Evolutionary conservation across 2,329 filamentous ascomycete genomes (phyloP).

Genomic region (Colletotrichum salicis): DNA sequence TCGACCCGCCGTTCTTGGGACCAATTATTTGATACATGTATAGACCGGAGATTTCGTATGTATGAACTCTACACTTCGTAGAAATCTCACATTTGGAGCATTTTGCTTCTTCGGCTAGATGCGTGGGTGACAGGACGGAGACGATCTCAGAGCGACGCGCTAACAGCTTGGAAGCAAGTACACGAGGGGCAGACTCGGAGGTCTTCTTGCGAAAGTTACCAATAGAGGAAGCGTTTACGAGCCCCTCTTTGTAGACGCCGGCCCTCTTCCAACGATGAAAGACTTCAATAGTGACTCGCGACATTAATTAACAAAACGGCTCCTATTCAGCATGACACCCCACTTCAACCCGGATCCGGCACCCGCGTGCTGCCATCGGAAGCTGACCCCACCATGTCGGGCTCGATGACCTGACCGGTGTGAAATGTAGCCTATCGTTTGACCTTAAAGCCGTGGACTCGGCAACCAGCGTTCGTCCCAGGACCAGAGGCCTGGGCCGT

Average conservation of each 20-base stretch:
- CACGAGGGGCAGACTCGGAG: background rate
- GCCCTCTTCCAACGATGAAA: background rate
- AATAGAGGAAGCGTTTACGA: background rate
- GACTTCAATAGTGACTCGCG: background rate
- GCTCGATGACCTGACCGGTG: constrained; percentile 1
- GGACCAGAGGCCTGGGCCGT: background rate
- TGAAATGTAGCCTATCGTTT: background rate
- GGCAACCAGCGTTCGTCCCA: background rate
- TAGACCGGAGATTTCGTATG: no score
- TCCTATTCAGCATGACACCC: background rate
- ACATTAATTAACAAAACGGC: background rate
- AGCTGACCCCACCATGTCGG: background rate
- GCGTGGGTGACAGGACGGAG: no score
- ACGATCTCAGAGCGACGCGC: background rate
- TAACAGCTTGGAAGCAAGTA: background rate
- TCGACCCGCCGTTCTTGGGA: background rate
- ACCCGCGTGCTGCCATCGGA: background rate
- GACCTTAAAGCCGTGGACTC: background rate
- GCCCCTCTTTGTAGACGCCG: background rate
- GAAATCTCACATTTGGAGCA: no score
- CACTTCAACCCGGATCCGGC: constrained; percentile 4
- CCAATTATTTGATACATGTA: background rate
- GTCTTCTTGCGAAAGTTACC: background rate
- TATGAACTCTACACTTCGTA: no score
- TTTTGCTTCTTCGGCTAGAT: no score